Conservation (phyloP, 139 green algal species). For the Pleodorina starrii region DNA sequence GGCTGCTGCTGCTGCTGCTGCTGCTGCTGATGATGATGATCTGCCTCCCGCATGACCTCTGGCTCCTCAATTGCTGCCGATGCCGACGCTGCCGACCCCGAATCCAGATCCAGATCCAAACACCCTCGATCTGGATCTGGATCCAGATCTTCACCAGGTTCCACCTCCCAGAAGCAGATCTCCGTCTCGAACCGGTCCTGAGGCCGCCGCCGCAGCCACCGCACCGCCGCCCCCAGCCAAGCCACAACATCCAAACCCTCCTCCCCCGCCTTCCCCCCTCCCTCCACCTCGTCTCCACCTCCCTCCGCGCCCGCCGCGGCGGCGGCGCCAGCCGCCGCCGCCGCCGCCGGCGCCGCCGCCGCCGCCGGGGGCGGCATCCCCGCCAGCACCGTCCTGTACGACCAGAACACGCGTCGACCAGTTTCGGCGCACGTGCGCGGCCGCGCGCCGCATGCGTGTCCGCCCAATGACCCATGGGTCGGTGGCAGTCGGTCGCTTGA, state of each 20-base stretch:
- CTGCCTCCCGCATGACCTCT: too few species aligned
- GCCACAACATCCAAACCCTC: not conserved
- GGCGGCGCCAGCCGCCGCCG: not conserved
- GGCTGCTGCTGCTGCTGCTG: not conserved
- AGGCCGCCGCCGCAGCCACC: not conserved
- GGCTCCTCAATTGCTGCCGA: too few species aligned
- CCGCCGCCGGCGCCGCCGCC: not conserved
- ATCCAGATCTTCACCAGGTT: not conserved
- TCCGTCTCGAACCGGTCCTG: constrained; percentile 1
- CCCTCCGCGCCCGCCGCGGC: not conserved
- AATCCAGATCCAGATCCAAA: not conserved
- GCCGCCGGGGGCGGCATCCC: not conserved
- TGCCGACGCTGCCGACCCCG: not conserved
- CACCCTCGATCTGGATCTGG: too few species aligned
- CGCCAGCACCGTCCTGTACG: constrained; percentile 38
- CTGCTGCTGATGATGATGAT: not conserved
- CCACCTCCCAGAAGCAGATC: constrained; percentile 70
- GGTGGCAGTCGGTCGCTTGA: not conserved
- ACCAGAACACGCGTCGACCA: constrained; percentile 39
- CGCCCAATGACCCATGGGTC: constrained; percentile 27
- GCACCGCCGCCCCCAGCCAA: not conserved
- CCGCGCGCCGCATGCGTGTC: constrained; percentile 64
- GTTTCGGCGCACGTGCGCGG: constrained; percentile 58
- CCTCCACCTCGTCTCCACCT: not conserved
- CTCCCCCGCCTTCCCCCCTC: not conserved